These are phyloP conservation scores for Entomophthora muscae DNA, from an alignment of 371 early-diverging fungal genomes.

Conservation along the genomic window DNA sequence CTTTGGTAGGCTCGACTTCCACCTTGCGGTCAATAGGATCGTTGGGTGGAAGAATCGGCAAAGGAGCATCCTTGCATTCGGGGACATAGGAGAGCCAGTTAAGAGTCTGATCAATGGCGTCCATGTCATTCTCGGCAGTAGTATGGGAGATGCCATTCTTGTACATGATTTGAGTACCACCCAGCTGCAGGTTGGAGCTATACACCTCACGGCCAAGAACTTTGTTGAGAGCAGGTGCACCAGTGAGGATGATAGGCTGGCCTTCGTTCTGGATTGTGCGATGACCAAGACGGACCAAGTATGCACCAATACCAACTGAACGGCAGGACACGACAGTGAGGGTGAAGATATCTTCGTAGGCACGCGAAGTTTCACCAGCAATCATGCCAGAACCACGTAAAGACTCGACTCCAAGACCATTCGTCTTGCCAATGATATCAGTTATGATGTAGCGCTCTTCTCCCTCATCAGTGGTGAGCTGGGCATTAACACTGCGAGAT, in stretches of 20 bases:
- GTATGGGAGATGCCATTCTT: slow-evolving; percentile 96
- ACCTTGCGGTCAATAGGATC: too few relatives aligned
- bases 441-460: slow-evolving; percentile 62
- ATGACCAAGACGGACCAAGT: slow-evolving; percentile 95
- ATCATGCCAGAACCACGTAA: too few relatives aligned
- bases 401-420: slow-evolving; percentile 98
- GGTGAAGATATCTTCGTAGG: slow-evolving; percentile 95
- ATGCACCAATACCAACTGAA: slow-evolving; percentile 98
- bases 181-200: slow-evolving; percentile 93
- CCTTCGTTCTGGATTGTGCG: slow-evolving; percentile 94
- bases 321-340: too few relatives aligned
- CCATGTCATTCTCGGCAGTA: slow-evolving; percentile 90
- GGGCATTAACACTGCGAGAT: slow-evolving; percentile 44
- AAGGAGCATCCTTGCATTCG: slow-evolving; percentile 36
- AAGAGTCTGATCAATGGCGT: too few relatives aligned
- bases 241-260: slow-evolving; percentile 95
- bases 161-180: slow-evolving; percentile 97
- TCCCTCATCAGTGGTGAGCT: slow-evolving; percentile 49
- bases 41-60: slow-evolving; percentile 44
- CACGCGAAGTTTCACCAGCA: slow-evolving; percentile 91
- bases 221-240: slow-evolving; percentile 97
- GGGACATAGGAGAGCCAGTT: too few relatives aligned
- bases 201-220: slow-evolving; percentile 96
- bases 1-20: slow-evolving; percentile 57
- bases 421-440: too few relatives aligned